A percentile compares a stretch with the other conserved stretches of the same genome.
These are phyloP conservation scores for Kwoniella dejecticola DNA, from an alignment of 768 basidiomycete species.

Conservation along the genomic window DNA sequence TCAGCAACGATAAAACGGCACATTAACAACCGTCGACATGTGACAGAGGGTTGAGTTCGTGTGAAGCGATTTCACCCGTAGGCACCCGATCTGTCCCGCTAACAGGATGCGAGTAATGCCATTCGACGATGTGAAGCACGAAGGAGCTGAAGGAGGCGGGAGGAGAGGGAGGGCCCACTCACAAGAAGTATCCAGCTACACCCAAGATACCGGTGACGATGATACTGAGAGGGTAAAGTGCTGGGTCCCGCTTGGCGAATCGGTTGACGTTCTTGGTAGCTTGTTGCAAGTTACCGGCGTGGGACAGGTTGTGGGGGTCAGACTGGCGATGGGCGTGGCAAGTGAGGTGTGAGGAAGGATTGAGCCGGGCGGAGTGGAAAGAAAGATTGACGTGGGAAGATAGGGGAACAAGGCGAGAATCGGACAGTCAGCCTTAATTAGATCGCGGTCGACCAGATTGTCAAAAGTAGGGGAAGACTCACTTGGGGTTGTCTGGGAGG, in stretches of 20 bases:
- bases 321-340: constrained; percentile 18
- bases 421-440: constrained; percentile 1
- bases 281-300: constrained; percentile 40
- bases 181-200: constrained; percentile 55
- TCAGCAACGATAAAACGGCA: too few species aligned
- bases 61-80: neutral
- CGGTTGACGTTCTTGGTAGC: constrained; percentile 51
- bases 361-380: too few species aligned
- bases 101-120: too few species aligned
- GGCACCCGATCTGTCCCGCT: constrained; percentile 1
- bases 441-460: neutral
- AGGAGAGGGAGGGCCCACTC: constrained; percentile 19
- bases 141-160: neutral
- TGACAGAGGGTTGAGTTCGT: neutral
- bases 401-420: neutral
- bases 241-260: constrained; percentile 55
- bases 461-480: constrained; percentile 9
- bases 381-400: neutral
- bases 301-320: constrained; percentile 45
- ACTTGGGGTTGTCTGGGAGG: constrained; percentile 19
- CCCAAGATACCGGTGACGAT: constrained; percentile 49
- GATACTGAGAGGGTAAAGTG: constrained; percentile 51
- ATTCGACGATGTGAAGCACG: too few species aligned
- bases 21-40: too few species aligned
- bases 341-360: too few species aligned